These are phyloP conservation scores for Metarhizium album DNA, from an alignment of 2,329 filamentous ascomycete species.

Conservation along the genomic window DNA sequence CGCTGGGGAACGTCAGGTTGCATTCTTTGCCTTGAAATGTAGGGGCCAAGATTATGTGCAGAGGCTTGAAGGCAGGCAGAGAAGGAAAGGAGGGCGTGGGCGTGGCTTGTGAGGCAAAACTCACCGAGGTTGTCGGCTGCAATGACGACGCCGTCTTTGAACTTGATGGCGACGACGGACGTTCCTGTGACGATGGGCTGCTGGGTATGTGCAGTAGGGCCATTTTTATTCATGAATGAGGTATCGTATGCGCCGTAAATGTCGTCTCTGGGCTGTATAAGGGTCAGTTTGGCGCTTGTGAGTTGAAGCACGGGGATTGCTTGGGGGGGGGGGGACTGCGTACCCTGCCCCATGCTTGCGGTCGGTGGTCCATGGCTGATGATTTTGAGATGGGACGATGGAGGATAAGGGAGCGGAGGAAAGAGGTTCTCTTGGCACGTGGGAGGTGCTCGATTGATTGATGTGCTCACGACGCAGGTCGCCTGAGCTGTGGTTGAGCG, in stretches of 20 bases:
- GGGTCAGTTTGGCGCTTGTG: constrained; percentile 7
- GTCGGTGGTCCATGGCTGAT: constrained; percentile 56
- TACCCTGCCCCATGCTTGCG: constrained; percentile 64
- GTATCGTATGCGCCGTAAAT: constrained; percentile 89
- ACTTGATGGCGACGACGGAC: constrained; percentile 90
- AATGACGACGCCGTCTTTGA: constrained; percentile 91
- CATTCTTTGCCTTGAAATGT: neutral
- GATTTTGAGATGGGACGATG: constrained; percentile 6
- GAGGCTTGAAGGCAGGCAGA: no score
- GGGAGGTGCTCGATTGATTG: neutral
- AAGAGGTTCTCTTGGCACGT: neutral
- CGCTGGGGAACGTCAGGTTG: constrained; percentile 38
- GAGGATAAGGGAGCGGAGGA: neutral
- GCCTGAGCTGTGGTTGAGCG: constrained; percentile 2
- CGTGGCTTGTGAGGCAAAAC: constrained; percentile 12
- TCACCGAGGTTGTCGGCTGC: constrained; percentile 92
- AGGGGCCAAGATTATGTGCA: no score
- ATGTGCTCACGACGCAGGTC: neutral
- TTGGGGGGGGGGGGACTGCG: constrained; percentile 24
- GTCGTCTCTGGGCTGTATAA: constrained; percentile 79
- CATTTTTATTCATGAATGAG: constrained; percentile 64
- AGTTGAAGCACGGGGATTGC: neutral
- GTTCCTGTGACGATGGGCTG: constrained; percentile 91
- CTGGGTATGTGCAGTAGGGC: constrained; percentile 79
- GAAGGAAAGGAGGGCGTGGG: neutral